Evolutionary conservation across 495 filamentous ascomycete genomes (phyloP), one percentile per base, ranked within the genome.

Genomic region (Xylaria cubensis): DNA sequence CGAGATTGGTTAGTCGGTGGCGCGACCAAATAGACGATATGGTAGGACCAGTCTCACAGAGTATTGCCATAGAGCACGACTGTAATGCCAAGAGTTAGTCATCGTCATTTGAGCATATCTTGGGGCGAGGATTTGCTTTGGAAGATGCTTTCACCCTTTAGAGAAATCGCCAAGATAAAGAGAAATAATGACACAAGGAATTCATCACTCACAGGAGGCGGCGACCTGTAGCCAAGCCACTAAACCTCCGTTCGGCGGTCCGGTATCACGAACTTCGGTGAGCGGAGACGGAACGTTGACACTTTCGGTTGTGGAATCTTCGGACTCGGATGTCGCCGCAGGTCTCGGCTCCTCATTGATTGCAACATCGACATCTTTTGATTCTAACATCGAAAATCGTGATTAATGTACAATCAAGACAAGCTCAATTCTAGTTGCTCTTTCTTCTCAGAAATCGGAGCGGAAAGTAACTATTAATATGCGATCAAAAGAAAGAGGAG

Each of bases 221-320:
- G 72, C 63, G 13, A 77, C 77, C 69, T 79, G 79, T 10, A 80
- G 58, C 79, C 79, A 80, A n/a, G 78, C 76, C 44, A 68, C 42
- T 26, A 75, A 32, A 0, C 76, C 79, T n/a, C 79, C 78, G 55
- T 80, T 63, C 53, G 69, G 74, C 15, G 73, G 74, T 15, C 51
- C 58, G 69, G 61, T 21, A 65, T 71, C 51, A 12, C 26, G 21
- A 71, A 24, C 39, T 29, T 41, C 59, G 36, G 36, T 10, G 34
- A 46, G 36, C 59, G 50, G 61, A 56, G 39, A 5, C 67, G 53
- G 41, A 46, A 26, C 24, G 19, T 42, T 29, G 29, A n/a, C 34
- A 24, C 19, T 7, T 56, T 61, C 67, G 53, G 66, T 46, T n/a
- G 51, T 24, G 21, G 53, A 42, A 46, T 62, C 55, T n/a, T 48